phyloP scores from a whole-genome alignment of 257 asterid genomes.

The Asclepias syriaca region DNA sequence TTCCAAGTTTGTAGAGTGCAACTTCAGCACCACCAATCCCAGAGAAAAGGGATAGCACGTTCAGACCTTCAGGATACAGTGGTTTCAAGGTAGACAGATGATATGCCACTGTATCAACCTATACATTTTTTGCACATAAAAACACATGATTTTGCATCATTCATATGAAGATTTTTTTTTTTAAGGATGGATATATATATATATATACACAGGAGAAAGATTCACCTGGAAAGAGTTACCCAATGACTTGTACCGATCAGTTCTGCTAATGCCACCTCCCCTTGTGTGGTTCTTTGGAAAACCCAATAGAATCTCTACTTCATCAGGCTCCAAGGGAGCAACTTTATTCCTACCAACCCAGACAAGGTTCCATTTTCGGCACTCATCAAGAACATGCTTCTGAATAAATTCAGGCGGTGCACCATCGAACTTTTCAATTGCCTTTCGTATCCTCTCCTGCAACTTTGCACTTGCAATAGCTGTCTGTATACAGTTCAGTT shows the following conservation, averaged over 20 bases:
- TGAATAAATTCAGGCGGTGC: slow-evolving; percentile 56
- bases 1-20: slow-evolving; percentile 77
- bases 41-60: slow-evolving; percentile 69
- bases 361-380: slow-evolving; percentile 82
- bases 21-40: slow-evolving; percentile 98
- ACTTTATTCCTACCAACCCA: slow-evolving; percentile 87
- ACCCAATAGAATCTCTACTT: slow-evolving; percentile 70
- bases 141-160: neutral
- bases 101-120: slow-evolving; percentile 93
- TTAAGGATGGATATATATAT: neutral
- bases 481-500: slow-evolving; percentile 44
- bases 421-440: slow-evolving; percentile 25
- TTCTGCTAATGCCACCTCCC: slow-evolving; percentile 90
- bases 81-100: slow-evolving; percentile 73
- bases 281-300: slow-evolving; percentile 84
- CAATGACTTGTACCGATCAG: slow-evolving; percentile 72
- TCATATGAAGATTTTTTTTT: no score
- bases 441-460: slow-evolving; percentile 37
- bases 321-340: slow-evolving; percentile 90
- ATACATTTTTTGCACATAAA: neutral
- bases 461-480: slow-evolving; percentile 38
- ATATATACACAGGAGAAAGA: neutral
- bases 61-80: slow-evolving; percentile 61
- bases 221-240: slow-evolving; percentile 91
- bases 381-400: slow-evolving; percentile 47